Percentiles rank a stretch among this genome's conserved stretches.
phyloP scores from a whole-genome alignment of 2,329 filamentous ascomycete species.

The Neofusicoccum sp. region DNA sequence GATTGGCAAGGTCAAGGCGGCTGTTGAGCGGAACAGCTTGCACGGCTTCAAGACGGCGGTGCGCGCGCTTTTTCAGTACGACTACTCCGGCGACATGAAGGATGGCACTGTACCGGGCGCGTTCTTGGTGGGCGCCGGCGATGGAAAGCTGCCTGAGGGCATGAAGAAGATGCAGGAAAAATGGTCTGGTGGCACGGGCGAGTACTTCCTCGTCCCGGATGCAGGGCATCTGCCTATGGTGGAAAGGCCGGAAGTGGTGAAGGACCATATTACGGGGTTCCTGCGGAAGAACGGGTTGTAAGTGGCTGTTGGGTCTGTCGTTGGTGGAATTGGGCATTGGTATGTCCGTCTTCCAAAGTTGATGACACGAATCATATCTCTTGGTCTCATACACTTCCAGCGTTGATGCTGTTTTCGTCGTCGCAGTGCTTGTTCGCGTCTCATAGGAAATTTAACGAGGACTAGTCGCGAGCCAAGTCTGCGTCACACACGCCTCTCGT shows the following conservation, averaged over 20 bases:
- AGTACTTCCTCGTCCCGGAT: slow-evolving; percentile 63
- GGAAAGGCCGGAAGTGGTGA: slow-evolving; percentile 69
- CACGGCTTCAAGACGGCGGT: slow-evolving; percentile 67
- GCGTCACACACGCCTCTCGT: too few relatives aligned
- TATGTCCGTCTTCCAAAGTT: neutral
- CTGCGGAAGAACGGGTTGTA: slow-evolving; percentile 2
- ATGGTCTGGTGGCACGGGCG: slow-evolving; percentile 37
- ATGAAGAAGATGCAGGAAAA: slow-evolving; percentile 70
- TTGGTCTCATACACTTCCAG: neutral
- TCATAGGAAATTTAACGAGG: too few relatives aligned
- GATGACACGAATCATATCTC: too few relatives aligned
- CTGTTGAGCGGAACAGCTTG: slow-evolving; percentile 68
- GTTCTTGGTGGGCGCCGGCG: slow-evolving; percentile 70
- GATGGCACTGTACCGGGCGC: slow-evolving; percentile 58
- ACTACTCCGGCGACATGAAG: slow-evolving; percentile 59
- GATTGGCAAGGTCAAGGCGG: slow-evolving; percentile 61
- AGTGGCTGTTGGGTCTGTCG: neutral
- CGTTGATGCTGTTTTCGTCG: neutral
- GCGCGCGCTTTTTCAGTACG: slow-evolving; percentile 69
- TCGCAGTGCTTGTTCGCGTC: too few relatives aligned
- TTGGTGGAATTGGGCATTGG: neutral
- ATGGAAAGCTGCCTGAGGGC: slow-evolving; percentile 72
- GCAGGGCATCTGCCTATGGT: slow-evolving; percentile 84
- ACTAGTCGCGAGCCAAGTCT: too few relatives aligned
- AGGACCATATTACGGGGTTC: slow-evolving; percentile 62